Evolutionary conservation across 208 protist species (phyloP), one percentile per base, ranked within the genome.

Genomic region (Leishmania tarentolae): DNA sequence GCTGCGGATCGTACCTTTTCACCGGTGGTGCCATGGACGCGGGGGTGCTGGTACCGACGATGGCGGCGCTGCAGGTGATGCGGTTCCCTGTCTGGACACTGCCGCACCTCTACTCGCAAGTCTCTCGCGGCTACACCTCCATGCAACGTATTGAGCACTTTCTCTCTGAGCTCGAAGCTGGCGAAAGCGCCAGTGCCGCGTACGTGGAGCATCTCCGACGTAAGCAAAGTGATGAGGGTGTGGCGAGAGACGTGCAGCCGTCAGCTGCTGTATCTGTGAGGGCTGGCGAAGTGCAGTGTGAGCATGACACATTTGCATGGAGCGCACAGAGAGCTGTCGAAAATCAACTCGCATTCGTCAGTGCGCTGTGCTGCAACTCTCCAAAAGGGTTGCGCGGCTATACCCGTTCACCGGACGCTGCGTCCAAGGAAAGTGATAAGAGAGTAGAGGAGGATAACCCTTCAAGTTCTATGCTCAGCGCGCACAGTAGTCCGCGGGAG

Each of bases 31-130:
- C 78, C 52, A 92, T 92, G 91, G 86, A 91, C 59, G 91, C 86
- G 35, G 80, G 88, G 47, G 91, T 92, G 65, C 79, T 96, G 40
- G 86, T 96, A 57, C 93, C 93, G 28, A 87, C 93, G 40, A 90
- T 94, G 82, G 93, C 92, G 3, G 89, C 90, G 24, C 86, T 96
- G 75, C 88, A 91, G 78, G 81, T 94, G 35, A 85, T 96, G 85
- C 93, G 93, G 56, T 92, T 91, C 78, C 88, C 91, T 7, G 76
- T 96, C 37, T 91, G 84, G 88, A 91, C 90, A 17, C 82, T 92
- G 66, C 91, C 93, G 57, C 83, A 87, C 50, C 75, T 96, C 63
- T 90, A 93, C 71, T 87, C 87, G 56, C 86, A 89, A 72, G 86
- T 94, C 35, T 84, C 90, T 19, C 84, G 85, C 21, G 91, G 93